Percentiles rank a stretch among this genome's conserved stretches.
phyloP scores from a whole-genome alignment of 1,139 yeast genomes.

The Diutina ranongensis region DNA sequence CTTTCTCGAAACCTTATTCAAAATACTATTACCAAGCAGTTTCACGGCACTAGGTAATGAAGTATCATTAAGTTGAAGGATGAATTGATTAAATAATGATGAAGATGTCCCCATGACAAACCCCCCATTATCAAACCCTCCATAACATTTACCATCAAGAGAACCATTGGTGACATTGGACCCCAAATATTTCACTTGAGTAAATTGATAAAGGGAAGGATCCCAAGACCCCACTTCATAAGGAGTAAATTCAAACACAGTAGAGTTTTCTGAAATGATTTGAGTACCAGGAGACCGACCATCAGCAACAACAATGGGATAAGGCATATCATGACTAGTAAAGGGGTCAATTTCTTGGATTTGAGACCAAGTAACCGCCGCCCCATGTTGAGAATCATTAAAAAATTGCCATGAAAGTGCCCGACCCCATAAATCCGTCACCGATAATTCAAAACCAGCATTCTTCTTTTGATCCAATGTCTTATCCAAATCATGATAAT shows the following conservation, averaged over 20 bases:
- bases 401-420: slow-evolving; percentile 29
- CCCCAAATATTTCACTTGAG: slow-evolving; percentile 1
- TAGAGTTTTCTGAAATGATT: slow-evolving; percentile 13
- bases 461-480: slow-evolving; percentile 22
- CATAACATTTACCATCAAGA: slow-evolving; percentile 26
- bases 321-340: slow-evolving; percentile 25
- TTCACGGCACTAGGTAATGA: slow-evolving; percentile 17
- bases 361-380: slow-evolving; percentile 27
- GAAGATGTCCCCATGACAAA: slow-evolving; percentile 67
- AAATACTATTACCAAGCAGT: slow-evolving; percentile 17
- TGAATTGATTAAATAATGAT: slow-evolving; percentile 49
- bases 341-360: slow-evolving; percentile 12
- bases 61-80: slow-evolving; percentile 28
- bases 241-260: slow-evolving; percentile 5
- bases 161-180: slow-evolving; percentile 12
- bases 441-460: slow-evolving; percentile 26
- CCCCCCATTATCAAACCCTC: slow-evolving; percentile 62
- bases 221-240: slow-evolving; percentile 6
- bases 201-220: slow-evolving; percentile 1
- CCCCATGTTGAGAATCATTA: slow-evolving; percentile 8
- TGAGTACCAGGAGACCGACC: slow-evolving; percentile 27
- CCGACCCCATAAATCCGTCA: slow-evolving; percentile 37
- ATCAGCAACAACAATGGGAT: slow-evolving; percentile 28
- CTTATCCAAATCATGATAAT: slow-evolving; percentile 19
- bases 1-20: slow-evolving; percentile 16